These are phyloP conservation scores for Blastosporella zonata DNA, from an alignment of 1,284 basidiomycete genomes.

Conservation along the genomic window DNA sequence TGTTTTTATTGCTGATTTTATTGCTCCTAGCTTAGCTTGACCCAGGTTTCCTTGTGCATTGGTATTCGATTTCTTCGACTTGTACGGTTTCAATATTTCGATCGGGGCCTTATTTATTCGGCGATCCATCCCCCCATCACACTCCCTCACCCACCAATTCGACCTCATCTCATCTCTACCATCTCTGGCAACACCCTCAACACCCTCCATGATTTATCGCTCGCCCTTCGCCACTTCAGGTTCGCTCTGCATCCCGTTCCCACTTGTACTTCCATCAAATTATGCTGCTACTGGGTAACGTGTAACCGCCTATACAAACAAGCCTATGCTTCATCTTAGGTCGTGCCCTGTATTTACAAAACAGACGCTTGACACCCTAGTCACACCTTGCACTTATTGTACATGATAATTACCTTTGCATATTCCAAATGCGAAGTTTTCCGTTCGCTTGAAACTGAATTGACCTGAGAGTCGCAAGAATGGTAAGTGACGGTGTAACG, in stretches of 20 bases:
- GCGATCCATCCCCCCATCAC: conserved; percentile 2
- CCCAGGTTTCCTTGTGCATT: conserved; percentile 1
- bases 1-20: conserved; percentile 17
- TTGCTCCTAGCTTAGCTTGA: conserved; percentile 11
- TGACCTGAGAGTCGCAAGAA: no score
- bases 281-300: conserved; percentile 6
- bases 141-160: background rate
- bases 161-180: conserved; percentile 17
- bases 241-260: conserved; percentile 6
- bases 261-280: conserved; percentile 10
- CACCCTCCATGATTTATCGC: background rate
- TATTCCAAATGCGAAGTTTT: background rate
- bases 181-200: conserved; percentile 18
- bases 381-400: conserved; percentile 12
- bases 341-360: conserved; percentile 17
- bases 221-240: background rate
- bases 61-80: background rate
- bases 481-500: no score
- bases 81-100: conserved; percentile 1
- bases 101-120: conserved; percentile 4
- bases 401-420: conserved; percentile 4
- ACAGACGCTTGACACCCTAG: conserved; percentile 12
- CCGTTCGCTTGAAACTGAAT: background rate
- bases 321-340: conserved; percentile 11
- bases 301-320: conserved; percentile 11